Evolutionary conservation across 129 eudicot species (phyloP).

Genomic region (Chrysanthemum seticuspe): DNA sequence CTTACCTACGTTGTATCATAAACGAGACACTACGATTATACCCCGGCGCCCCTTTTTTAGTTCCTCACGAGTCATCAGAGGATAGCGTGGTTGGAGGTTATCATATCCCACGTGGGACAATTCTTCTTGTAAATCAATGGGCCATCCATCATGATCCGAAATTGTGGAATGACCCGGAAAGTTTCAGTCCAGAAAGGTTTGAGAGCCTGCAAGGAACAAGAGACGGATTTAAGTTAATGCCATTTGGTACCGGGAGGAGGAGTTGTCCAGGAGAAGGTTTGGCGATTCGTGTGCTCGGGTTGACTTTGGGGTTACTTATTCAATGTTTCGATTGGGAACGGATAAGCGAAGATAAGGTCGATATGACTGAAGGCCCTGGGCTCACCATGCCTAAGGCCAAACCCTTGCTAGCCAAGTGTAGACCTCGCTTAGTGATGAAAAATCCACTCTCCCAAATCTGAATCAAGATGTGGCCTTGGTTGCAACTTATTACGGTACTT

Average conservation of each 20-base stretch:
- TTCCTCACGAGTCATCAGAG: neutral
- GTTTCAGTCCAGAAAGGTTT: neutral
- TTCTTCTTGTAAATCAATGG: neutral
- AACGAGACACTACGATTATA: constrained; percentile 7
- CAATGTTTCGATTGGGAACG: neutral
- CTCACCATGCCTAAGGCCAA: neutral
- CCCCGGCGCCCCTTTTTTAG: neutral
- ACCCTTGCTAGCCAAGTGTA: neutral
- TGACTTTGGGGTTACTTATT: neutral
- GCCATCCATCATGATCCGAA: neutral
- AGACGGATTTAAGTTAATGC: neutral
- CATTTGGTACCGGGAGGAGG: neutral
- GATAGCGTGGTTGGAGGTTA: neutral
- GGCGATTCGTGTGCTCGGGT: neutral
- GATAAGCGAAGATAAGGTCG: neutral
- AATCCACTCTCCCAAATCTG: neutral
- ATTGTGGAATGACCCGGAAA: neutral
- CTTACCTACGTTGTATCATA: neutral
- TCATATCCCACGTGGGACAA: neutral
- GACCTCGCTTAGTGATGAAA: neutral
- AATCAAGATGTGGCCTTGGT: neutral
- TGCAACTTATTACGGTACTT: too few species aligned
- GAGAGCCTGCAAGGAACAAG: neutral
- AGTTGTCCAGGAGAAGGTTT: constrained; percentile 1
- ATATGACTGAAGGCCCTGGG: neutral